Conservation (phyloP, 257 asterid species). For the Orobanche coerulescens region DNA sequence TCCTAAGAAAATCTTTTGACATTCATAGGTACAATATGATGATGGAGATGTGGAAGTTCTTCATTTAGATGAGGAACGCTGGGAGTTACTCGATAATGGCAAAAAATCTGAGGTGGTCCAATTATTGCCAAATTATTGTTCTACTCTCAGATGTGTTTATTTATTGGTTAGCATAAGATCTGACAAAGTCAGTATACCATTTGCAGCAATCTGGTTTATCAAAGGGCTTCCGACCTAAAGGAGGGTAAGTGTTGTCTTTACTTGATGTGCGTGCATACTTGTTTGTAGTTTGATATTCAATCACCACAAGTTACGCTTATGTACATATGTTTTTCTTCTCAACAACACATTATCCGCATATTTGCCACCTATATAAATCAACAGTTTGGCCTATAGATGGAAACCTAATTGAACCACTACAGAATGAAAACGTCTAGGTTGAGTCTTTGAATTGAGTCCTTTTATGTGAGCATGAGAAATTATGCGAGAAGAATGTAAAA, state of each 20-base stretch:
- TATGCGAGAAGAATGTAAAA: not conserved
- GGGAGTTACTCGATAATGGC: constrained; percentile 35
- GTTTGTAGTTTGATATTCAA: constrained; percentile 5
- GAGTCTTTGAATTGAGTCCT: not conserved
- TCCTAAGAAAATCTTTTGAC: not conserved
- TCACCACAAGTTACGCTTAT: not conserved
- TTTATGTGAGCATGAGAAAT: not conserved
- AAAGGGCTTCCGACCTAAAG: constrained; percentile 38
- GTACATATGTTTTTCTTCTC: not conserved
- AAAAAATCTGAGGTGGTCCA: constrained; percentile 33
- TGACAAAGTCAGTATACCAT: constrained; percentile 26
- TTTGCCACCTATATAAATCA: not conserved
- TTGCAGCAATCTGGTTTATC: constrained; percentile 60
- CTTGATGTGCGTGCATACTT: constrained; percentile 5
- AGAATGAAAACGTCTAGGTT: not conserved
- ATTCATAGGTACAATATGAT: constrained; percentile 31
- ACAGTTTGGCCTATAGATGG: not conserved
- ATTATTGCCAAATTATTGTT: not conserved
- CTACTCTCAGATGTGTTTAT: not conserved
- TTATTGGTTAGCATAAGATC: constrained; percentile 16
- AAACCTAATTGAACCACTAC: constrained; percentile 5
- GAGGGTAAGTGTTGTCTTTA: constrained; percentile 47
- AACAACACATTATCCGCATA: not conserved
- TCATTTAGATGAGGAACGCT: constrained; percentile 38
- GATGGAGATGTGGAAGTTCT: constrained; percentile 57